These are phyloP conservation scores for Karstenula rhodostoma DNA, from an alignment of 2,329 filamentous ascomycete species.

Conservation along the genomic window DNA sequence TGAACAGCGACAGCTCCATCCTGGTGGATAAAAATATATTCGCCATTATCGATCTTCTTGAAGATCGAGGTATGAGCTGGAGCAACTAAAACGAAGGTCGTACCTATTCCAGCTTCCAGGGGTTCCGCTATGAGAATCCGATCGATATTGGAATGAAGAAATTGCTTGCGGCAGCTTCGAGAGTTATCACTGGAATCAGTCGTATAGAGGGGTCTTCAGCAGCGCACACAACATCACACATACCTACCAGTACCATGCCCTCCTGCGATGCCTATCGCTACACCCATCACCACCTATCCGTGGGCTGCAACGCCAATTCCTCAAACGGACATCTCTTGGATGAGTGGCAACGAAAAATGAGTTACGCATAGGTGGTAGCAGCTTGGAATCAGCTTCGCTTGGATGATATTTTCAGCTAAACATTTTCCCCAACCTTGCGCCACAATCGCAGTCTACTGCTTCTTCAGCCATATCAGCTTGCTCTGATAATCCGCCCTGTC, in stretches of 20 bases:
- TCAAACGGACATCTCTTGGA: background rate
- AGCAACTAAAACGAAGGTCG: conserved; percentile 76
- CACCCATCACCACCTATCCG: background rate
- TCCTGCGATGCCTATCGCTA: background rate
- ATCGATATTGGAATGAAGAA: background rate
- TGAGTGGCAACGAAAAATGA: background rate
- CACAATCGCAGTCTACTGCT: conserved; percentile 31
- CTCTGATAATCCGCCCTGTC: conserved; percentile 63
- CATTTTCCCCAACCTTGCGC: background rate
- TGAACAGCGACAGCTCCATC: conserved; percentile 8
- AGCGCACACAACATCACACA: background rate
- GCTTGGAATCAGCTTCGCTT: background rate
- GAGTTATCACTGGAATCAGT: conserved; percentile 4
- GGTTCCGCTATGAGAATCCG: background rate
- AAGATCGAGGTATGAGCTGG: conserved; percentile 53
- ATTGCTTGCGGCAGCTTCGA: background rate
- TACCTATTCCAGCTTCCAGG: conserved; percentile 59
- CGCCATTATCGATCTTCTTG: conserved; percentile 49
- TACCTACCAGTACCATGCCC: background rate
- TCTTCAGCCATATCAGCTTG: conserved; percentile 64
- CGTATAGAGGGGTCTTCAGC: background rate
- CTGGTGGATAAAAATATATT: background rate
- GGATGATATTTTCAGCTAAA: background rate
- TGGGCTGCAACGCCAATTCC: background rate
- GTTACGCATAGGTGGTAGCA: background rate